phyloP scores from a whole-genome alignment of 805 yeast species.

The Lipomyces orientalis region DNA sequence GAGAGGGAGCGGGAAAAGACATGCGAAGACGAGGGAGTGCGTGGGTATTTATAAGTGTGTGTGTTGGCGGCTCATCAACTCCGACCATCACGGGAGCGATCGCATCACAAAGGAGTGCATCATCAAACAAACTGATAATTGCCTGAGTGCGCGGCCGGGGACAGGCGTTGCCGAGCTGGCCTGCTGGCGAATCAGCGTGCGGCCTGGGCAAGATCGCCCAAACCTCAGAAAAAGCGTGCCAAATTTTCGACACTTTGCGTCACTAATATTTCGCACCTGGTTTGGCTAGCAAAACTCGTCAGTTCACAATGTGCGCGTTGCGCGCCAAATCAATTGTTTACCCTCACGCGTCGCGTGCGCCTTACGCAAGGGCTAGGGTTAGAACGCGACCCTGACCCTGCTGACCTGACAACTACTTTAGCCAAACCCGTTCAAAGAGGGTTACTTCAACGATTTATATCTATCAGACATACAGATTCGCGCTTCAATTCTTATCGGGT shows the following conservation, averaged over 20 bases:
- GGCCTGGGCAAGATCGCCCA: conserved; percentile 9
- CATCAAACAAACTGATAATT: background rate
- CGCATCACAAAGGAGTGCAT: background rate
- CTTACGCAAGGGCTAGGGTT: background rate
- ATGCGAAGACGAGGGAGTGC: conserved; percentile 10
- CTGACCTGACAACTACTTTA: too few species aligned
- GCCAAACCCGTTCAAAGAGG: too few species aligned
- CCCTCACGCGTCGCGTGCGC: background rate
- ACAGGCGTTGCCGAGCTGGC: background rate
- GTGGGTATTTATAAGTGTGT: conserved; percentile 21
- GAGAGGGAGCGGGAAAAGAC: background rate
- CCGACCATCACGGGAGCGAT: background rate
- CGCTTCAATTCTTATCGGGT: too few species aligned
- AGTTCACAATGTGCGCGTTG: background rate
- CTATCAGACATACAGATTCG: too few species aligned
- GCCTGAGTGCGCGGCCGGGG: conserved; percentile 5
- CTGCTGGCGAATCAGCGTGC: conserved; percentile 20
- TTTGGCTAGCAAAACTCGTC: background rate
- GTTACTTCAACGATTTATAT: too few species aligned
- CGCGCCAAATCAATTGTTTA: conserved; percentile 1
- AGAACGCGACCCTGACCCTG: too few species aligned
- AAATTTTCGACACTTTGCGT: conserved; percentile 15
- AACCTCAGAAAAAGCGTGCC: conserved; percentile 5
- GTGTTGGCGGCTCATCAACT: conserved; percentile 13
- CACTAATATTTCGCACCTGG: background rate